These are phyloP conservation scores for Globisporangium abappressorium DNA, from an alignment of 352 stramenopile genomes.

Conservation along the genomic window DNA sequence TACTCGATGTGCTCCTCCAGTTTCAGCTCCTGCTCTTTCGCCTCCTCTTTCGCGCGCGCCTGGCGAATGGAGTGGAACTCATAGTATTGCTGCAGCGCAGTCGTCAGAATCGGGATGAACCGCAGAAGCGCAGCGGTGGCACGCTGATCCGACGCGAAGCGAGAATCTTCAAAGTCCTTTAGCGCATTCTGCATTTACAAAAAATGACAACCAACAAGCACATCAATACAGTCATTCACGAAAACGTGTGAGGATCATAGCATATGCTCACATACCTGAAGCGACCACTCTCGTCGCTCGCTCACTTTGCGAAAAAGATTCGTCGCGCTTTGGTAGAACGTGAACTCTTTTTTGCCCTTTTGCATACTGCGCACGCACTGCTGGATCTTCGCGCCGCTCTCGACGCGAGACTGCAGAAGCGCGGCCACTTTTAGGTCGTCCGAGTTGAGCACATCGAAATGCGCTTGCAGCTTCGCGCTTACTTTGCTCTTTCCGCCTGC, in stretches of 20 bases:
- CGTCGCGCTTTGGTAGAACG: conserved; percentile 32
- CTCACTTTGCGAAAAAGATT: conserved; percentile 33
- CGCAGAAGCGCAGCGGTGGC: conserved; percentile 33
- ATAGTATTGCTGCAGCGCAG: conserved; percentile 41
- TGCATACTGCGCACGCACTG: conserved; percentile 15
- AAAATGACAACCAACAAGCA: not conserved
- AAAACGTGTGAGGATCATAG: no score
- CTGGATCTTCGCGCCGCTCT: conserved; percentile 25
- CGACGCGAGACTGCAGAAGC: conserved; percentile 24
- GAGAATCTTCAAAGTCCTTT: conserved; percentile 26
- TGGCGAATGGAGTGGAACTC: conserved; percentile 65
- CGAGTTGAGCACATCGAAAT: conserved; percentile 31
- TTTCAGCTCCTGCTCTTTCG: conserved; percentile 39
- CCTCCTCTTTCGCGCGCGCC: conserved; percentile 38
- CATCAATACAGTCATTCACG: conserved; percentile 1
- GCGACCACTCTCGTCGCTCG: conserved; percentile 12
- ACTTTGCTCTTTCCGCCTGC: conserved; percentile 26
- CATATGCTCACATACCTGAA: conserved; percentile 11
- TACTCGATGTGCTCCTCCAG: conserved; percentile 52
- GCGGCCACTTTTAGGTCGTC: conserved; percentile 33
- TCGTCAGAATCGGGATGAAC: conserved; percentile 48
- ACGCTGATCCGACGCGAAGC: conserved; percentile 21
- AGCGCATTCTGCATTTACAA: conserved; percentile 14
- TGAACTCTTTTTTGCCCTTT: conserved; percentile 25
- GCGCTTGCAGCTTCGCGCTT: conserved; percentile 31